phyloP scores from a whole-genome alignment of 2,329 filamentous ascomycete genomes.

The Epichloe sp. region DNA sequence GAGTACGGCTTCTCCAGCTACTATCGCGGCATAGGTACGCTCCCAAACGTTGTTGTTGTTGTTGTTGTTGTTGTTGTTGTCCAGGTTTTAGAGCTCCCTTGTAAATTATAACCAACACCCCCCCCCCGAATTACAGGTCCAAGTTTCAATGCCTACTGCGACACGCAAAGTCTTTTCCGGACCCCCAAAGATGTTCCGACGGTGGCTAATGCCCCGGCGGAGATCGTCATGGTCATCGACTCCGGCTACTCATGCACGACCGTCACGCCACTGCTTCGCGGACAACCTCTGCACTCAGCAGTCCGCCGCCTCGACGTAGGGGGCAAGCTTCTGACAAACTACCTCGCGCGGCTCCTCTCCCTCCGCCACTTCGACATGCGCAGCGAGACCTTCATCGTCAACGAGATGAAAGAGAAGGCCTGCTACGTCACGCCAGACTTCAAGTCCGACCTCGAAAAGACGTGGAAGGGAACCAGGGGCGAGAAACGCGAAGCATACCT shows the following conservation, averaged over 20 bases:
- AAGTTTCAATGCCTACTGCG: constrained; percentile 69
- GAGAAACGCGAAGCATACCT: constrained; percentile 38
- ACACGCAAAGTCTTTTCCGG: constrained; percentile 56
- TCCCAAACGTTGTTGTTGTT: too few species aligned
- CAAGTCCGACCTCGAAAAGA: constrained; percentile 59
- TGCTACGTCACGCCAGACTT: constrained; percentile 79
- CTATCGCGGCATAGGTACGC: constrained; percentile 56
- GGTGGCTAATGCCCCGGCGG: constrained; percentile 42
- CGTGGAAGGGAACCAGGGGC: constrained; percentile 65
- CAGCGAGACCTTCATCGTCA: constrained; percentile 85
- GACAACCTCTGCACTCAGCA: constrained; percentile 66
- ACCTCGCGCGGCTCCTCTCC: constrained; percentile 79
- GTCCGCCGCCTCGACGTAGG: constrained; percentile 80
- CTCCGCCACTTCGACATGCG: constrained; percentile 91
- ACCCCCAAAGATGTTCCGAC: constrained; percentile 36
- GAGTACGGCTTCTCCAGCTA: constrained; percentile 90
- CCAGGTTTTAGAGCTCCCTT: too few species aligned
- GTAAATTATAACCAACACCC: neutral
- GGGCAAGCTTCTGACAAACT: constrained; percentile 86
- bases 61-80: too few species aligned
- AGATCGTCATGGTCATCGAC: constrained; percentile 80
- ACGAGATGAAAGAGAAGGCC: constrained; percentile 85
- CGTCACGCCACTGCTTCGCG: constrained; percentile 72
- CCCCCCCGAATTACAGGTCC: constrained; percentile 37
- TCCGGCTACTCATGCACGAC: constrained; percentile 89